phyloP scores from a whole-genome alignment of 208 protist genomes.

The Jaenimonas drosophilae region DNA sequence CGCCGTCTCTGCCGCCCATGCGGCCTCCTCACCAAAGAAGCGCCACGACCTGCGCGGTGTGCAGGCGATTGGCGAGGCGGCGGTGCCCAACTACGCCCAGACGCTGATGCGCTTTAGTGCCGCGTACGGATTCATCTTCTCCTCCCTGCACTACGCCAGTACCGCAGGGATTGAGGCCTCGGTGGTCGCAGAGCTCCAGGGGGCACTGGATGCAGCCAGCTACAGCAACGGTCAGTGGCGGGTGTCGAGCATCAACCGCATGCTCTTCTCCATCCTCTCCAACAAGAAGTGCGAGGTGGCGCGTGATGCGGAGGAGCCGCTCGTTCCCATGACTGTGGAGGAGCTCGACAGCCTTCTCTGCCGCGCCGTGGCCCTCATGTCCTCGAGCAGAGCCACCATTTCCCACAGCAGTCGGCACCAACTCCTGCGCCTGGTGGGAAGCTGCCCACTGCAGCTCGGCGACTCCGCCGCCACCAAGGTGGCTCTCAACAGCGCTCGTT shows the following conservation, averaged over 20 bases:
- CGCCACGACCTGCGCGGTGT: conserved; percentile 7
- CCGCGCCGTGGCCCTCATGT: conserved; percentile 36
- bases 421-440: conserved; percentile 54
- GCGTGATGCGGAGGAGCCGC: too few species aligned
- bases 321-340: too few species aligned
- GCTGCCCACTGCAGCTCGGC: conserved; percentile 52
- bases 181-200: conserved; percentile 27
- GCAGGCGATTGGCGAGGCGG: conserved; percentile 10
- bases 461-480: conserved; percentile 31
- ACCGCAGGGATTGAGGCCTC: conserved; percentile 18
- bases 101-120: conserved; percentile 40
- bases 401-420: conserved; percentile 28
- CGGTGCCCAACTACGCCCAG: conserved; percentile 33
- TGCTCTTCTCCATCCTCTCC: too few species aligned
- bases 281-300: too few species aligned
- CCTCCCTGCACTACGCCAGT: conserved; percentile 19
- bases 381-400: conserved; percentile 13
- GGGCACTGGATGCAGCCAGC: too few species aligned
- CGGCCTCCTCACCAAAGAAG: too few species aligned
- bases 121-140: conserved; percentile 52
- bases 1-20: too few species aligned
- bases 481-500: conserved; percentile 56
- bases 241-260: too few species aligned
- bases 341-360: too few species aligned
- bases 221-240: too few species aligned